Evolutionary conservation across 1,284 basidiomycete species (phyloP), one percentile per base, ranked within the genome.

Genomic region (Cryptococcus deneoformans): DNA sequence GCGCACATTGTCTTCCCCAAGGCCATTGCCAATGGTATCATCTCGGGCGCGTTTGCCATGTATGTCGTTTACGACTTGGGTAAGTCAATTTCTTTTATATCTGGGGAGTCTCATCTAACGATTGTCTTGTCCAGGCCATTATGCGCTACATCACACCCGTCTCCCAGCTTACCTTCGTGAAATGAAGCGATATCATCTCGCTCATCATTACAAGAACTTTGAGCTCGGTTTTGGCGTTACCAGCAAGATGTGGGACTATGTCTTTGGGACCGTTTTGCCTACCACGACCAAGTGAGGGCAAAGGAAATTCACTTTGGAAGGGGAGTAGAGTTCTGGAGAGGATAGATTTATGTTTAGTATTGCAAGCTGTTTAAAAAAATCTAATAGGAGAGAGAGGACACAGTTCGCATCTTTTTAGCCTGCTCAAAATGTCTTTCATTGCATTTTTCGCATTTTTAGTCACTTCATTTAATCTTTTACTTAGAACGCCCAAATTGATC

Each of bases 141-240:
- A 92, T 68, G 90, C 89, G 16, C 81, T 93, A 53, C 92, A 94
- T 73, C 92, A 94, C 80, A 89, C 88, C n/a, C 86, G 82, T 64
- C 85, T 99, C 35, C 94, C 94, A 0, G 80, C 85, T 46, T 96
- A 97, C 79, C 79, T 97, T 77, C 83, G 83, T 56, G 87, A 93
- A 75, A 88, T 92, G 87, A 99, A 99, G 83, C 89, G 90, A 75
- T 98, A 98, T 72, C 95, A 99, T 72, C 85, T 99, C 63, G 92
- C 92, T 16, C 94, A 98, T 73, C 95, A 98, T 78, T 97, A 94
- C 82, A 94, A 95, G 80, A 80, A 97, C 82, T 96, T 92, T 73
- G 93, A 98, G 74, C 87, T 97, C 50, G 95, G 93, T n/a, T 99
- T 95, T 71, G 95, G 95, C 50, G 95, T 99, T 20, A 98, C 80